A percentile compares a stretch with the other conserved stretches of the same genome.
phyloP scores from a whole-genome alignment of 192 early-diverging fungal species.

The Coemansia sp. region DNA sequence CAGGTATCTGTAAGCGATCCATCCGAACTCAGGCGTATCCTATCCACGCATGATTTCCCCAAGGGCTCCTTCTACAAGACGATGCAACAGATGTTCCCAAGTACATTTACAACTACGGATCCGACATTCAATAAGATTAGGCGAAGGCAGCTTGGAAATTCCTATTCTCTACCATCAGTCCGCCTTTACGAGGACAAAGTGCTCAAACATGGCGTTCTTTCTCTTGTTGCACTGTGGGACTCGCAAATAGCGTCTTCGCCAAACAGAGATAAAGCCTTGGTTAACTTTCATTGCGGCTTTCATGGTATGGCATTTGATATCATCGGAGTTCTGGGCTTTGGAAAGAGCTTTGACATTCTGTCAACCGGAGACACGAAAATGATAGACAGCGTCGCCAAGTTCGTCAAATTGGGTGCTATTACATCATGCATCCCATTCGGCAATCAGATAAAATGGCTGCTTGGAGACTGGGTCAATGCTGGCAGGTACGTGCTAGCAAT shows the following conservation, averaged over 20 bases:
- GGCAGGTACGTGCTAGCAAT: slow-evolving; percentile 9
- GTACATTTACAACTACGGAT: slow-evolving; percentile 32
- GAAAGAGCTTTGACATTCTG: slow-evolving; percentile 26
- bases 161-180: slow-evolving; percentile 24
- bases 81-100: slow-evolving; percentile 6
- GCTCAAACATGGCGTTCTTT: slow-evolving; percentile 19
- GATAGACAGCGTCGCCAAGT: slow-evolving; percentile 18
- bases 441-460: slow-evolving; percentile 15
- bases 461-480: not conserved
- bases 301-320: slow-evolving; percentile 41
- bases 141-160: slow-evolving; percentile 27
- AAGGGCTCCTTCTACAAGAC: slow-evolving; percentile 37
- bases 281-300: slow-evolving; percentile 44
- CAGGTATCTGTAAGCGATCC: slow-evolving; percentile 30
- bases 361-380: slow-evolving; percentile 15
- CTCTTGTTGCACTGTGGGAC: slow-evolving; percentile 37
- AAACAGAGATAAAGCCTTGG: not conserved
- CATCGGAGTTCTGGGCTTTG: slow-evolving; percentile 42
- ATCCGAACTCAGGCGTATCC: slow-evolving; percentile 20
- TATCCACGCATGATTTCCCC: slow-evolving; percentile 36
- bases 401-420: slow-evolving; percentile 8
- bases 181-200: slow-evolving; percentile 17
- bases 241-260: not conserved
- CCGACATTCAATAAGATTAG: slow-evolving; percentile 33
- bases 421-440: slow-evolving; percentile 9